Evolutionary conservation across 108 stramenopile species (phyloP).

Genomic region (Skeletonema costatum): DNA sequence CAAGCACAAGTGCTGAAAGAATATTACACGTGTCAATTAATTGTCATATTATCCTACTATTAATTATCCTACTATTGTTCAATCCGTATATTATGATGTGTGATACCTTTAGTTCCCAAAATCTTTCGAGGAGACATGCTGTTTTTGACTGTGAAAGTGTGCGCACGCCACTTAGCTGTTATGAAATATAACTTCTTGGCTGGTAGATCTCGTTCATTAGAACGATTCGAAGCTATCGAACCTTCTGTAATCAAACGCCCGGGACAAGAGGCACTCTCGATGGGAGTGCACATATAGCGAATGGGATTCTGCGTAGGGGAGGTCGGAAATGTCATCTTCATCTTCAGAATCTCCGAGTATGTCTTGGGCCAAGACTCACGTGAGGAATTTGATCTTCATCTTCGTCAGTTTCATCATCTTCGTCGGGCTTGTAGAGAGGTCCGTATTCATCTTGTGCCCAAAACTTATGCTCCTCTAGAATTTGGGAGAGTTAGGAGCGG

Average conservation of each 20-base stretch:
- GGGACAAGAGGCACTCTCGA: background rate
- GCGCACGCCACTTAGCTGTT: background rate
- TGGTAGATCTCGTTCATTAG: background rate
- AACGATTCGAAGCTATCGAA: background rate
- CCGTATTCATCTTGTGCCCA: background rate
- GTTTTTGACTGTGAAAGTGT: background rate
- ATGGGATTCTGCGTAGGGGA: background rate
- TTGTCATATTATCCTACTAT: background rate
- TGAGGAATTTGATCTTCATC: background rate
- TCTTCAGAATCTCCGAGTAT: background rate
- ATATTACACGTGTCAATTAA: background rate
- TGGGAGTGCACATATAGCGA: background rate
- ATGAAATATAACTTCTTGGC: background rate
- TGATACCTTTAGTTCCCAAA: background rate
- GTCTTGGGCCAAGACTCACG: background rate
- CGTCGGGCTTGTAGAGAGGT: background rate
- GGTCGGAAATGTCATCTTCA: background rate
- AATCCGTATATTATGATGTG: background rate
- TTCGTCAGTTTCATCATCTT: background rate
- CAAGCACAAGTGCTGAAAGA: background rate
- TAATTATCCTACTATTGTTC: background rate
- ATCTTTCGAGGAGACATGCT: background rate
- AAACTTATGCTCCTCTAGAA: background rate
- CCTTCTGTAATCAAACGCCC: background rate
- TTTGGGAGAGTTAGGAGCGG: background rate